A percentile compares a stretch with the other conserved stretches of the same genome.
These are phyloP conservation scores for Lasiosphaeria ovina DNA, from an alignment of 495 filamentous ascomycete genomes.

Conservation along the genomic window DNA sequence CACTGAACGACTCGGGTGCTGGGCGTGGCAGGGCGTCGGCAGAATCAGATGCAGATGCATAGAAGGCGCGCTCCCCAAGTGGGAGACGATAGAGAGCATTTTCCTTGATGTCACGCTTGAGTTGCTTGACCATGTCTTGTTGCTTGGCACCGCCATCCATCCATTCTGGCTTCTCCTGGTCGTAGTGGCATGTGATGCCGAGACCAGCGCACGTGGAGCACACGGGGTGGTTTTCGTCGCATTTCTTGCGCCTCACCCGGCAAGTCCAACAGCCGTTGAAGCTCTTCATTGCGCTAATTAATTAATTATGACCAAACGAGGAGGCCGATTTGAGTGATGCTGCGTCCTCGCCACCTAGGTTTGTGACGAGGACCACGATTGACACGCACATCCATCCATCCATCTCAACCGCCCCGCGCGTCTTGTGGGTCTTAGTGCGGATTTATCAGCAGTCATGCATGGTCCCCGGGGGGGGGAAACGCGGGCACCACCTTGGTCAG, in stretches of 20 bases:
- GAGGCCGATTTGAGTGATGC: background rate
- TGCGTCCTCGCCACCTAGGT: background rate
- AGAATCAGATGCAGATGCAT: background rate
- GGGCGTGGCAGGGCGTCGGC: background rate
- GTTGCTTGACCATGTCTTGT: background rate
- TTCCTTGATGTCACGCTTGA: background rate
- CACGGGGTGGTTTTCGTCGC: background rate
- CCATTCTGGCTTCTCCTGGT: background rate
- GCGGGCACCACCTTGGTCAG: background rate
- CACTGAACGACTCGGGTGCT: background rate
- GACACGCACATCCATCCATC: background rate
- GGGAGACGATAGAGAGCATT: background rate
- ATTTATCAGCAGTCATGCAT: background rate
- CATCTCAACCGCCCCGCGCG: background rate
- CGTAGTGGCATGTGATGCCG: background rate
- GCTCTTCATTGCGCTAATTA: background rate
- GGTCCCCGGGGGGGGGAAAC: background rate
- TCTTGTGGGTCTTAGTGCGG: background rate
- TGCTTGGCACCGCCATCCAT: background rate
- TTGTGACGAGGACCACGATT: background rate
- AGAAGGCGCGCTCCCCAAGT: background rate
- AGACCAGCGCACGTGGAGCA: background rate
- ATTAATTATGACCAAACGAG: background rate
- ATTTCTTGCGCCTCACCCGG: background rate
- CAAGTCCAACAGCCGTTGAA: background rate